phyloP scores from a whole-genome alignment of 805 yeast species.

The Candida gorgasii region DNA sequence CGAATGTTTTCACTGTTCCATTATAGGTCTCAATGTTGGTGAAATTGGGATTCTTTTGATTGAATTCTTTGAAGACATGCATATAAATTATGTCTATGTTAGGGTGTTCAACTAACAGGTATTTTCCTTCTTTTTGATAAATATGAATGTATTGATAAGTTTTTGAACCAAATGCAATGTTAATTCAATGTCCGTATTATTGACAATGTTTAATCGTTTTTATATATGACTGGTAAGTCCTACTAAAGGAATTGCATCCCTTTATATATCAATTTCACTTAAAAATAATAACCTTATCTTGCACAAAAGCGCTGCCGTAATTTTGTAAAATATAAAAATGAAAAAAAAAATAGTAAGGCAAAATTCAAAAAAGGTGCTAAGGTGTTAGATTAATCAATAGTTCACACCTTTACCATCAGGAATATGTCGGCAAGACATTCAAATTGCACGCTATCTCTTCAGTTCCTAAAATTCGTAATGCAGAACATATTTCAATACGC shows the following conservation, averaged over 20 bases:
- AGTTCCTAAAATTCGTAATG: no score
- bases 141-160: background rate
- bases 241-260: background rate
- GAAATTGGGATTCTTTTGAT: conserved; percentile 6
- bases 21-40: conserved; percentile 49
- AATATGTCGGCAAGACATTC: no score
- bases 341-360: background rate
- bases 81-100: conserved; percentile 14
- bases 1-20: conserved; percentile 57
- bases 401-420: no score
- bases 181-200: background rate
- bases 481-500: no score
- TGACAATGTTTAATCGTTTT: no score
- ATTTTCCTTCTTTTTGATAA: background rate
- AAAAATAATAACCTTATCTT: conserved; percentile 2
- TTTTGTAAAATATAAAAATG: background rate
- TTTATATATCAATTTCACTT: background rate
- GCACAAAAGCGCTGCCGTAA: conserved; percentile 2
- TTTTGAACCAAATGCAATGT: background rate
- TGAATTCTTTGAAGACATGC: conserved; percentile 19
- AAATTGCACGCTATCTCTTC: no score
- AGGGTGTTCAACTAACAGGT: conserved; percentile 8
- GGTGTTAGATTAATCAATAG: no score
- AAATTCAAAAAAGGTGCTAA: background rate
- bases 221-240: background rate